Evolutionary conservation across 176 grass and related monocot genomes (phyloP), one percentile per base, ranked within the genome.

Genomic region (Thinopyrum elongatum): DNA sequence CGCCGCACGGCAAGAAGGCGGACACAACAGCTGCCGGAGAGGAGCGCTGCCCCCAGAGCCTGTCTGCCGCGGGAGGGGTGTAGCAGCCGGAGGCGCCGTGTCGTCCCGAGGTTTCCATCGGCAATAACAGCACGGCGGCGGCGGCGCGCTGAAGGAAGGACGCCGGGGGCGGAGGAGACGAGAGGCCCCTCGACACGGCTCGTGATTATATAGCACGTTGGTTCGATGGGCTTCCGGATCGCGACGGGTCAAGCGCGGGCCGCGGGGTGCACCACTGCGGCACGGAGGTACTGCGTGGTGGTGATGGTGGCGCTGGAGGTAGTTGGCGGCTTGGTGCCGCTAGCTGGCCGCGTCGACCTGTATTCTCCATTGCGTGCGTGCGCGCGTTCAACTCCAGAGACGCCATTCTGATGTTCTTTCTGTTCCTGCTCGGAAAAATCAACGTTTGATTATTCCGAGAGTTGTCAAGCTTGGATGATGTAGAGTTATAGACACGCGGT

Each of bases 21-120:
- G 55, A 47, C 26, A 72, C 57, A 30, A 76, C 38, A 25, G 77
- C 59, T 12, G 74, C 78, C 47, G 83, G 82, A n/a, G 46, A 7
- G 77, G 88, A 81, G 14, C 35, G 36, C 82, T 89, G 87, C 82
- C 76, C 65, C 58, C 33, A 9, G 19, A 85, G 67, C 58, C 53
- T 39, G 73, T 22, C 25, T 14, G 30, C 29, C 8, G 76, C 33
- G 60, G 57, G 21, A 21, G 77, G 13, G 8, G 6, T 2, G 70
- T 15, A 26, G 70, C 36, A 39, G 70, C 70, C 38, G 66, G 33
- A 10, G 51, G 3, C 46, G 4, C 12, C 12, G 53, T 6, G 13
- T 23, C 25, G 36, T 1, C 15, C 38, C 4, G 70, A 46, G 38
- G 7, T 55, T n/a, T 38, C 21, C 86, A 83, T 88, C 36, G 68